Base-by-base conservation (phyloP, 768 basidiomycete genomes). In the Rhodotorula diobovata region DNA sequence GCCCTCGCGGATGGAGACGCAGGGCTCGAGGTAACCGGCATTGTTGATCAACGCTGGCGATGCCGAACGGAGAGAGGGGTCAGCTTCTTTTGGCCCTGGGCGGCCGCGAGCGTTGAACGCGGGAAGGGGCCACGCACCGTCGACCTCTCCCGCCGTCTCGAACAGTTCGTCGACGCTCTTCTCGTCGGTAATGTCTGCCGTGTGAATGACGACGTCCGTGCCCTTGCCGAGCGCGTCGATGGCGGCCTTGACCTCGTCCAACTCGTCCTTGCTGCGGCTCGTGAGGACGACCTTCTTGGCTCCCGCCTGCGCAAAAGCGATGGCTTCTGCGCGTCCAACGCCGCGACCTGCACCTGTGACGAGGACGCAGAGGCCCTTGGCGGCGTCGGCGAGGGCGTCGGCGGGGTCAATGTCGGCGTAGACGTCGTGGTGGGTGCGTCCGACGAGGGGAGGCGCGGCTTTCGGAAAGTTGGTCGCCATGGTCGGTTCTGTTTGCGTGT, bases 291-390 rank as follows among this genome's bases (percentile, higher is more conserved):
- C 14, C 51, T 69, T 69, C 8, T 54, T 59, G 25, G 61, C 62
- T 15, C 68, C 68, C 2, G 68, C 68, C 39, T 59, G 55, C 2
- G 68, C 68, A 46, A 69, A 69, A 2, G 68, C 68, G 34, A 69
- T 35, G 2, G 68, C 68, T 5, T 50, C 43, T 11, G 56, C 21
- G 25, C 46, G 30, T 0, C 62, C 68, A 20, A 58, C 39, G 14
- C 68, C 62, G 21, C 62, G 67, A 14, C 67, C 67, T 20, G 68
- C 58, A 25, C 68, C 68, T 23, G 68, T 69, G 16, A 69, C 57
- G 48, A 69, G 62, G 37, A 69, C 68, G n/a, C 34, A 37, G 68
- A 64, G 46, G 21, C 56, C 46, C 3, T 45, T 41, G 11, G 68
- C 68, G 3, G 56, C 18, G 25, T n/a, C 30, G 2, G 56, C n/a